A percentile compares a stretch with the other conserved stretches of the same genome.
phyloP scores from a whole-genome alignment of 352 stramenopile species.

The Globisporangium nagaii region DNA sequence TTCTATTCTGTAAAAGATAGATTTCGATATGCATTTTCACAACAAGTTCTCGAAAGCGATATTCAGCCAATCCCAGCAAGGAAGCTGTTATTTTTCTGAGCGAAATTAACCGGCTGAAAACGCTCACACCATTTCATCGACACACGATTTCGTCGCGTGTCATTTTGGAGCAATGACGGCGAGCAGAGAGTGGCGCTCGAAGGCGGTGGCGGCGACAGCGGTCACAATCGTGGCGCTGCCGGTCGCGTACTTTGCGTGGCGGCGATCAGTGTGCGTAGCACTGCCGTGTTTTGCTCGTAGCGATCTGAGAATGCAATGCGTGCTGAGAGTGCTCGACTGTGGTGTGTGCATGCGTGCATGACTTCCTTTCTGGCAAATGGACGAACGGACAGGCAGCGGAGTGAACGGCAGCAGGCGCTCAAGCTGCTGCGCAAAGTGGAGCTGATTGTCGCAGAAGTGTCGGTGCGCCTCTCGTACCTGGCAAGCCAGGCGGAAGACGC shows the following conservation, averaged over 20 bases:
- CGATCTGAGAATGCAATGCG: background rate
- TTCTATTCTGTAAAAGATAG: too few relatives aligned
- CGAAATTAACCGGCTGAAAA: too few relatives aligned
- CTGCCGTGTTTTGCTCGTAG: background rate
- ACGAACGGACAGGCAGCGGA: slow-evolving; percentile 17
- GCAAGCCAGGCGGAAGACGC: slow-evolving; percentile 64
- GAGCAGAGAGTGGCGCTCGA: slow-evolving; percentile 15
- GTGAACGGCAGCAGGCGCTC: slow-evolving; percentile 40
- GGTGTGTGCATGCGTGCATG: background rate
- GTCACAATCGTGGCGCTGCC: slow-evolving; percentile 26
- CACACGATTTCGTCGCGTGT: background rate
- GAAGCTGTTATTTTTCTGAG: too few relatives aligned
- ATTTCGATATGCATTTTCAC: too few relatives aligned
- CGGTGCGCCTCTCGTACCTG: slow-evolving; percentile 54
- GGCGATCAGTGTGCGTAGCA: slow-evolving; percentile 24
- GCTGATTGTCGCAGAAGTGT: slow-evolving; percentile 58
- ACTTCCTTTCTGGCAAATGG: background rate
- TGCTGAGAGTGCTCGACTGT: too few relatives aligned
- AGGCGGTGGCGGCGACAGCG: slow-evolving; percentile 3
- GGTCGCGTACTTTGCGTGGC: slow-evolving; percentile 35
- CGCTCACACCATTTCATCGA: too few relatives aligned
- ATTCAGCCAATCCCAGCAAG: too few relatives aligned
- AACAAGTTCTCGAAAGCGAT: too few relatives aligned
- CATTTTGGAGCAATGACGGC: background rate
- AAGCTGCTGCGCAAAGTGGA: slow-evolving; percentile 74